Percentiles rank a stretch among this genome's conserved stretches.
phyloP scores from a whole-genome alignment of 441 rosid species.

The Eruca vesicaria region DNA sequence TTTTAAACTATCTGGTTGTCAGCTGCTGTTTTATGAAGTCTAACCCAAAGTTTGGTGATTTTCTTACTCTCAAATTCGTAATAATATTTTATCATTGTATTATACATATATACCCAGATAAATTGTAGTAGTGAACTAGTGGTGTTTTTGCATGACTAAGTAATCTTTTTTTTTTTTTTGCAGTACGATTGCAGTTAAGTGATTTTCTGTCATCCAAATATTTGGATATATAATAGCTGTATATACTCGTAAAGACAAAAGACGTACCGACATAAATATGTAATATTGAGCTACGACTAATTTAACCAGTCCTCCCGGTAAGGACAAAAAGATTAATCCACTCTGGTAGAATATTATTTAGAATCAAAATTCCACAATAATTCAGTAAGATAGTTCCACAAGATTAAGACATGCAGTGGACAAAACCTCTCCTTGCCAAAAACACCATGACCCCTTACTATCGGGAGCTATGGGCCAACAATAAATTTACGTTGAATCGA shows the following conservation, averaged over 20 bases:
- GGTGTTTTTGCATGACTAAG: background rate
- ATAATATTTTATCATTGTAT: background rate
- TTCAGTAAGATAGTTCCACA: background rate
- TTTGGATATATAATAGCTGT: background rate
- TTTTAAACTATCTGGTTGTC: background rate
- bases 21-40: background rate
- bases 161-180: background rate
- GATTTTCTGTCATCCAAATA: background rate
- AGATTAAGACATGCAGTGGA: conserved; percentile 10
- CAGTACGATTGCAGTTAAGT: background rate
- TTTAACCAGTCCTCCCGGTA: background rate
- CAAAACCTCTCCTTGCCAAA: conserved; percentile 14
- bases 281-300: background rate
- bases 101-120: too few relatives aligned
- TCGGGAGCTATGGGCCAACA: background rate
- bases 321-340: background rate
- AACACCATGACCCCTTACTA: conserved; percentile 9
- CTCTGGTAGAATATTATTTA: background rate
- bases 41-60: background rate
- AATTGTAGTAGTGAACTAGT: background rate
- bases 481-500: conserved; percentile 2
- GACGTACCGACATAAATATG: conserved; percentile 11
- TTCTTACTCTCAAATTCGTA: background rate
- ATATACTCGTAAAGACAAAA: background rate
- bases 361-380: conserved; percentile 1